Base-by-base conservation (phyloP, 257 asterid species). In the Solanum gracilifrons region DNA sequence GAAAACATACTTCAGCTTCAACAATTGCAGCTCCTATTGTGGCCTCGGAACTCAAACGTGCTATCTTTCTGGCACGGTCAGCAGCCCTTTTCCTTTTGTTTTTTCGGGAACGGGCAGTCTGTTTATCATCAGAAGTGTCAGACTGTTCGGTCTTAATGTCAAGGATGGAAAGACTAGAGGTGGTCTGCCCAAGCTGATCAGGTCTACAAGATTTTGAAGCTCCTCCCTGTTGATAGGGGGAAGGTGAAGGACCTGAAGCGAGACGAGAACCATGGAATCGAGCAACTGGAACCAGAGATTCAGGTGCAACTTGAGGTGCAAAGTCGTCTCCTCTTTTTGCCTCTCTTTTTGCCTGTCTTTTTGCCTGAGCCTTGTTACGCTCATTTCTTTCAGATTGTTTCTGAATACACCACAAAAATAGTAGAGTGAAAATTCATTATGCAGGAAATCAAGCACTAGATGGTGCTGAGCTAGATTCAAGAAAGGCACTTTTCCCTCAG, bases 211-310 rank as follows among this genome's bases (percentile, higher is more conserved):
- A 48, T 29, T 82, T 82, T 10, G 71, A 31, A 29, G 85, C 20
- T 29, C 91, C 93, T 68, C 91, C 89, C 68, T 82, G 94, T 85
- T 92, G 92, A 90, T 88, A 96, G 74, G 99, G 99, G 27, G 99
- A 94, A 87, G 97, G 93, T 71, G 92, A 88, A 86, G 94, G 96
- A 86, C 96, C 99, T 87, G 98, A 96, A 88, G 99, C 98, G 77
- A 97, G 99, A 87, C 99, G 99, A 85, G 99, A 95, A 88, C 98
- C 99, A 77, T 88, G 94, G 93, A 94, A 97, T 35, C 95, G 94
- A 88, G 95, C 79, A 89, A 97, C 95, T 4, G 99, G 96, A 89
- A 97, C 98, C 83, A 97, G 91, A 71, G 97, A 92, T 64, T 91
- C 97, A 77, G 98, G 99, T 87, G 90, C 93, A 84, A 74, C 89